Conservation (phyloP, 1,284 basidiomycete genomes). For the Coniferiporia weirii region DNA sequence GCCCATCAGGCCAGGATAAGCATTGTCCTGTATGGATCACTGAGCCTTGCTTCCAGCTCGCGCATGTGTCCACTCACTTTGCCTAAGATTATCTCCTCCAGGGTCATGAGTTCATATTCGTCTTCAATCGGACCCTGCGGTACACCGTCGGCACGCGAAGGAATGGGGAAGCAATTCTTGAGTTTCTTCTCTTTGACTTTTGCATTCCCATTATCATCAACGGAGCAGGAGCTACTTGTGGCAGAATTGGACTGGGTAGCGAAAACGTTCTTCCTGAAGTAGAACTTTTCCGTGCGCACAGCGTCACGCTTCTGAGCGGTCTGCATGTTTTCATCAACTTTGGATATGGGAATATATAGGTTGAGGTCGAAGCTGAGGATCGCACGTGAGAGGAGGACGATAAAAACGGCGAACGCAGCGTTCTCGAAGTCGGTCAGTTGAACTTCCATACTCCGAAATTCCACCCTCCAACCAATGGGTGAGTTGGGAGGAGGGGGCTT, state of each 20-base stretch:
- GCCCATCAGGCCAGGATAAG: conserved; percentile 83
- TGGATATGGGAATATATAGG: conserved; percentile 95
- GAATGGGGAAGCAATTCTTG: conserved; percentile 63
- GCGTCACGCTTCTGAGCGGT: conserved; percentile 86
- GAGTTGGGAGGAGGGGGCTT: conserved; percentile 95
- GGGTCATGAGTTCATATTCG: conserved; percentile 89
- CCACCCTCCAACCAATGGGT: conserved; percentile 95
- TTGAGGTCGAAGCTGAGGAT: conserved; percentile 91
- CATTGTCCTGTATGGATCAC: conserved; percentile 38
- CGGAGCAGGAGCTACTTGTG: conserved; percentile 20
- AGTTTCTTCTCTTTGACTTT: conserved; percentile 56
- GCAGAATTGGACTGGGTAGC: conserved; percentile 52
- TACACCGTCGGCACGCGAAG: conserved; percentile 42
- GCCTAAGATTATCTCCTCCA: conserved; percentile 93
- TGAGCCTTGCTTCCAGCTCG: not conserved
- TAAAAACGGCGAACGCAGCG: conserved; percentile 92
- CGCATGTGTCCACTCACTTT: conserved; percentile 43
- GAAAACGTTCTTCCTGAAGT: conserved; percentile 87
- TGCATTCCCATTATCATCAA: conserved; percentile 27
- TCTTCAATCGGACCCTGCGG: conserved; percentile 55
- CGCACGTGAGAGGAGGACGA: conserved; percentile 90
- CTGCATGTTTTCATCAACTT: conserved; percentile 97
- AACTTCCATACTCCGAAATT: conserved; percentile 98
- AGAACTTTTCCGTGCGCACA: conserved; percentile 70
- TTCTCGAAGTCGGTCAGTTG: conserved; percentile 99